These are phyloP conservation scores for Geum urbanum DNA, from an alignment of 306 rosid genomes.

Conservation along the genomic window DNA sequence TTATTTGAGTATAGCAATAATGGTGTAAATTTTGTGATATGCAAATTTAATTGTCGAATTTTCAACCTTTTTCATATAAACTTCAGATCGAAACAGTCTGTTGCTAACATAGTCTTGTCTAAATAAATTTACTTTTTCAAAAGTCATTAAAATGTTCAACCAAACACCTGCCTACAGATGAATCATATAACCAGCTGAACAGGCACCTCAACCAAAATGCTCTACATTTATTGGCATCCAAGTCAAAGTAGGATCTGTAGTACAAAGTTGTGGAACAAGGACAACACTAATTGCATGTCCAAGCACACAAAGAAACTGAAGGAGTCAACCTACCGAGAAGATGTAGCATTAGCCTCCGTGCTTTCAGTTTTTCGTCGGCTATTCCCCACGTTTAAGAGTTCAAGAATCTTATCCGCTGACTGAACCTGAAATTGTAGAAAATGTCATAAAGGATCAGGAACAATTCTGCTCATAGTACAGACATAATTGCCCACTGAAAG, in stretches of 20 bases:
- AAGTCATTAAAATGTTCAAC: not conserved
- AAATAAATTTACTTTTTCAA: not conserved
- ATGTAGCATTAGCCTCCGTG: conserved; percentile 58
- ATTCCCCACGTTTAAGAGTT: conserved; percentile 57
- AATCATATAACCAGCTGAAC: conserved; percentile 5
- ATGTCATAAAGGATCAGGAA: not conserved
- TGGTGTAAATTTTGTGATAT: not conserved
- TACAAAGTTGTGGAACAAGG: not conserved
- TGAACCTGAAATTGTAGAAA: conserved; percentile 43
- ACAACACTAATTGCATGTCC: not conserved
- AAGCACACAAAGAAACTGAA: conserved; percentile 11
- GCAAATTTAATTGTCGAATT: not conserved
- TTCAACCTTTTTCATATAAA: not conserved
- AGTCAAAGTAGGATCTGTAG: not conserved
- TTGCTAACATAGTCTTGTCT: not conserved
- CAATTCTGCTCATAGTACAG: conserved; percentile 4
- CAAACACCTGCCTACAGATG: conserved; percentile 1
- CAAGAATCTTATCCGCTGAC: conserved; percentile 61
- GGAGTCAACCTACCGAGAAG: conserved; percentile 42
- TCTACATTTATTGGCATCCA: not conserved
- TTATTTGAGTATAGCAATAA: not conserved
- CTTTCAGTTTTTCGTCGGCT: conserved; percentile 62
- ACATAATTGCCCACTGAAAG: not conserved
- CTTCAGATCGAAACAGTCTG: not conserved
- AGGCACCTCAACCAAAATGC: conserved; percentile 1